Conservation (phyloP, 257 asterid species). For the Scutellaria baicalensis region DNA sequence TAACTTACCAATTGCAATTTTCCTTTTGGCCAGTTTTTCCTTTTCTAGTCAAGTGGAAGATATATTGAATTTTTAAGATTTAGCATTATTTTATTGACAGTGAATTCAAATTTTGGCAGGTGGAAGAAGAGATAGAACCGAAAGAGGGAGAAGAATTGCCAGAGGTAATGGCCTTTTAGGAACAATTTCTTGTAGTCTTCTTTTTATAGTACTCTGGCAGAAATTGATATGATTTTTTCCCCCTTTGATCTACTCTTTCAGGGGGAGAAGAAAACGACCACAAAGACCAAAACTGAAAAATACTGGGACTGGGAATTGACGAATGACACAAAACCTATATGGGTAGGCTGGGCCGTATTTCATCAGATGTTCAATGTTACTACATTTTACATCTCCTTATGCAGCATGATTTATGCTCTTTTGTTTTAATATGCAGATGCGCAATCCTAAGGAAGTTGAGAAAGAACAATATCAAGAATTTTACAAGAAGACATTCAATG, state of each 20-base stretch:
- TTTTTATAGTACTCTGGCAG: neutral
- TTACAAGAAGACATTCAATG: conserved; percentile 89
- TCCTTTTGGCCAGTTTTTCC: too few species aligned
- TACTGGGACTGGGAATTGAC: conserved; percentile 98
- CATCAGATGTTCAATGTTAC: neutral
- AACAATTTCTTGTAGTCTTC: neutral
- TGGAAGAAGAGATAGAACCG: conserved; percentile 90
- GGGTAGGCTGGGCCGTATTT: conserved; percentile 51
- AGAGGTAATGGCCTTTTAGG: conserved; percentile 46
- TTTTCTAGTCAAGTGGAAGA: neutral
- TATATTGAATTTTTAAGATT: neutral
- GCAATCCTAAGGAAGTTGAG: conserved; percentile 90
- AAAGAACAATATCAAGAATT: conserved; percentile 86
- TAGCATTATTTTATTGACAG: neutral
- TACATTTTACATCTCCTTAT: neutral
- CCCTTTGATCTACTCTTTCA: conserved; percentile 22
- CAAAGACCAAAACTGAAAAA: conserved; percentile 85
- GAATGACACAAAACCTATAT: conserved; percentile 94
- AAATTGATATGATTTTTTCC: neutral
- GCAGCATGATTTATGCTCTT: neutral
- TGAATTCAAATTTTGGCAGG: conserved; percentile 39
- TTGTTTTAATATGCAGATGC: conserved; percentile 52
- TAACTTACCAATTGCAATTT: too few species aligned
- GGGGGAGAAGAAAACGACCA: conserved; percentile 70
- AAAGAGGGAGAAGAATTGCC: conserved; percentile 89